Evolutionary conservation across 257 asterid species (phyloP).

Genomic region (Solanum arcanum): DNA sequence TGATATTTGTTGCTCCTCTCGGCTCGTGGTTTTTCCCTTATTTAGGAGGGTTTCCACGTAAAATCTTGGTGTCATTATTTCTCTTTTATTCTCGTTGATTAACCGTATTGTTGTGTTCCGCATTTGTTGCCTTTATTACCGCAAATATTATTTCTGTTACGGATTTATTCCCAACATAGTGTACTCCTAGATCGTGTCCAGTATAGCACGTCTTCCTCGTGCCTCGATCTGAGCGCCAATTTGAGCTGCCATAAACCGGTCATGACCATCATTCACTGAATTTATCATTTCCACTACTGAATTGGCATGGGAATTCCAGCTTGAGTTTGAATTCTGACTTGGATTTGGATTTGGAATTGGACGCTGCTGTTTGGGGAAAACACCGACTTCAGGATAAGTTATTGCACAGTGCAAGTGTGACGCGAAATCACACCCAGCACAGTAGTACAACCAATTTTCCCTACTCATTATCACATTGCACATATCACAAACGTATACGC

Average conservation of each 20-base stretch:
- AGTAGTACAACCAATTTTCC: slow-evolving; percentile 10
- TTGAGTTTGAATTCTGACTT: background rate
- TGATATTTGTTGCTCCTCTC: too few species aligned
- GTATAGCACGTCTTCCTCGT: background rate
- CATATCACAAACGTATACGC: background rate
- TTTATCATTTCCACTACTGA: background rate
- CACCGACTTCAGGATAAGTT: background rate
- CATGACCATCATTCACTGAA: background rate
- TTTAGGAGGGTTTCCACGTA: too few species aligned
- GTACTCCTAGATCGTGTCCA: background rate
- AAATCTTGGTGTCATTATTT: too few species aligned
- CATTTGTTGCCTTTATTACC: too few species aligned
- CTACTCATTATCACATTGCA: background rate
- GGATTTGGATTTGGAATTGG: background rate
- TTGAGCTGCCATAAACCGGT: background rate
- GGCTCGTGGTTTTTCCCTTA: too few species aligned
- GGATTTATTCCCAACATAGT: too few species aligned
- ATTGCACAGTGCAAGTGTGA: slow-evolving; percentile 3
- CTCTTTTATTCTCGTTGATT: too few species aligned
- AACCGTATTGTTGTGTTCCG: too few species aligned
- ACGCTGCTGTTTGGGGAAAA: background rate
- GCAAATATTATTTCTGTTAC: too few species aligned
- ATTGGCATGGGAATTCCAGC: background rate
- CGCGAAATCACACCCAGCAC: slow-evolving; percentile 14
- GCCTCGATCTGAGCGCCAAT: background rate